Evolutionary conservation across 148 eudicot genomes (phyloP), one percentile per base, ranked within the genome.

Genomic region (Rhododendron vialii): DNA sequence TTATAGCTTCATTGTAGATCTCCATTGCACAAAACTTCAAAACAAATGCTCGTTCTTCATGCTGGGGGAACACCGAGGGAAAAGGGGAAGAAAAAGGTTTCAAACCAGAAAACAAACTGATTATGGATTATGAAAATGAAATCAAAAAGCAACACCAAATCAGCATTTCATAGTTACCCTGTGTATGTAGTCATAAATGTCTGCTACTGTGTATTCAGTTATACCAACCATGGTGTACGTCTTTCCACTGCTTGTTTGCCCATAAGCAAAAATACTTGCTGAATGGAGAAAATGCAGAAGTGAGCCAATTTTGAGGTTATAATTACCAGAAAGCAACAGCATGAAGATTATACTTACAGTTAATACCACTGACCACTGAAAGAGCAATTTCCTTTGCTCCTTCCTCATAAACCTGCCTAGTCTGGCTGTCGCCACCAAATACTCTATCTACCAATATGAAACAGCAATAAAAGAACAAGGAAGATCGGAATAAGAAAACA

Each of bases 231-330:
- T 95, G 53, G 98, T 95, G 90, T 91, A 95, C 33, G 98, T 95
- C 90, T 95, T 95, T 59, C 98, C 98, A 87, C 98, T 95, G 93
- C 95, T 94, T 82, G 98, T 95, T 90, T 95, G 98, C 51, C 98
- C 98, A 92, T 95, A 95, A 26, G 98, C 98, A 73, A 95, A 95
- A 82, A 95, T 87, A 83, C 93, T 95, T 63, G 98, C 98, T 95
- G 90, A 15, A 71, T 71, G 76, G 22, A 87, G 71, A 85, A 78
- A 80, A 71, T 13, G 76, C 5, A 20, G 20, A 71, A 13, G 76
- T 71, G 20, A 71, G 33, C 33, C 76, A 71, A 30, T 71, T 71
- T 71, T 30, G 14, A 69, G 14, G 75, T 69, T 69, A 30, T 33
- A 71, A 71, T 11, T 13, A 41, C 35, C 11, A 41, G 51, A 65